Percentiles rank a stretch among this genome's conserved stretches.
Conservation (phyloP, 169 alveolate genomes). For the Theileria annulata region DNA sequence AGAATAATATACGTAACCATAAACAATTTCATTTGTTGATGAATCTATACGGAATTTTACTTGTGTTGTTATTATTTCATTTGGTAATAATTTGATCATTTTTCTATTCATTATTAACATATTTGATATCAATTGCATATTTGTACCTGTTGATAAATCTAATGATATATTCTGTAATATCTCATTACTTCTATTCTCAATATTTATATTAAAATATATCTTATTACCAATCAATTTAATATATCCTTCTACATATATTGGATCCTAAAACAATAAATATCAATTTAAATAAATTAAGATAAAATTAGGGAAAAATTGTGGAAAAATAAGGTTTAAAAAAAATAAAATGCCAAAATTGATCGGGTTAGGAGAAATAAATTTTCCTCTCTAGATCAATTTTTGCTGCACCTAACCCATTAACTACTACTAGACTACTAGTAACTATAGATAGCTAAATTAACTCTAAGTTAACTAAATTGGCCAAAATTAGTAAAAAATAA, state of each 20-base stretch:
- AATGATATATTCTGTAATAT: constrained; percentile 89
- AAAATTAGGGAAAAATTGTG: too few relatives aligned
- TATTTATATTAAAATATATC: constrained; percentile 81
- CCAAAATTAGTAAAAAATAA: too few relatives aligned
- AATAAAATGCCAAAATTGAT: too few relatives aligned
- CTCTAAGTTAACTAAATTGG: too few relatives aligned
- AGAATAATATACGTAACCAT: constrained; percentile 92
- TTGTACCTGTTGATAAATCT: constrained; percentile 86
- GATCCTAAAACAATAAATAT: constrained; percentile 72
- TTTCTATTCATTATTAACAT: constrained; percentile 85
- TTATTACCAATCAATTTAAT: constrained; percentile 87
- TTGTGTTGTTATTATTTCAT: constrained; percentile 73
- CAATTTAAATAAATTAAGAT: too few relatives aligned
- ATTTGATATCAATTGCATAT: constrained; percentile 77
- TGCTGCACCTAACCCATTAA: too few relatives aligned
- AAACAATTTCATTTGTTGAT: constrained; percentile 88
- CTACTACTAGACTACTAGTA: too few relatives aligned
- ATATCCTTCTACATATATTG: constrained; percentile 90
- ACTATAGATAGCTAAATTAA: constrained; percentile 38
- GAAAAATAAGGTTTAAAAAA: too few relatives aligned
- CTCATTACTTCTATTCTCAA: constrained; percentile 85
- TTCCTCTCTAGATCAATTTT: too few relatives aligned
- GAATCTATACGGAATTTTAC: constrained; percentile 79
- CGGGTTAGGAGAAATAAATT: too few relatives aligned
- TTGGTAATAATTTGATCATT: constrained; percentile 80